Base-by-base conservation (phyloP, 2,329 filamentous ascomycete species). In the Zymoseptoria tritici region DNA sequence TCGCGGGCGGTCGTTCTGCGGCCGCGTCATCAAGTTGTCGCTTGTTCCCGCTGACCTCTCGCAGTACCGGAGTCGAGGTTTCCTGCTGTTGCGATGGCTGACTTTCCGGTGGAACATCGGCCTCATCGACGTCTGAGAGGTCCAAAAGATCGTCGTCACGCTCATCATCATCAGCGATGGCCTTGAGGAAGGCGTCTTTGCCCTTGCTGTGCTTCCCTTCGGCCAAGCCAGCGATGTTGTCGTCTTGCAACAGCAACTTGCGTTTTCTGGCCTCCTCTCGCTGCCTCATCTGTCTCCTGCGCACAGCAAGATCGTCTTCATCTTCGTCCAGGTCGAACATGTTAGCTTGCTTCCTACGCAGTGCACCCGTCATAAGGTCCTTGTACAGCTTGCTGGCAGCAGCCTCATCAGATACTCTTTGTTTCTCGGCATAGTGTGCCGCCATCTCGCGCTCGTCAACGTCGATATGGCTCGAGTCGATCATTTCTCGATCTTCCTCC, bases 191-290 rank as follows among this genome's bases (percentile, higher is more conserved):
- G 0, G 94, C 94, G 62, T 88, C 83, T 72, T 91, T 93, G 71
- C 70, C 70, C 54, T 93, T 36, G 90, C 91, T 75, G 21, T 64
- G 64, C 62, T 68, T 72, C 9, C 72, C 72, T 54, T 72, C 66
- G 64, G 71, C 72, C 63, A 97, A 90, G 74, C 93, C 92, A 71
- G 89, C 90, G 67, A 99, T 85, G 46, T 91, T 90, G 73, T 96
- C 92, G 69, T 97, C 92, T 22, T 89, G 82, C 53, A 96, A 83
- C 8, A 99, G 81, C 6, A 92, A 89, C 73, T 91, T 91, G 59
- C 91, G 88, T 88, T 96, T 95, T 76, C 90, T 90, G 42, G 89
- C 89, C 74, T 96, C 96, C 70, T 97, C 90, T 49, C 87, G 83
- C 56, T 91, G 87, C 79, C 95, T 96, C 79, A 88, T 85, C 55